These are phyloP conservation scores for Phytopythium mirpurense DNA, from an alignment of 352 stramenopile species.

Conservation along the genomic window DNA sequence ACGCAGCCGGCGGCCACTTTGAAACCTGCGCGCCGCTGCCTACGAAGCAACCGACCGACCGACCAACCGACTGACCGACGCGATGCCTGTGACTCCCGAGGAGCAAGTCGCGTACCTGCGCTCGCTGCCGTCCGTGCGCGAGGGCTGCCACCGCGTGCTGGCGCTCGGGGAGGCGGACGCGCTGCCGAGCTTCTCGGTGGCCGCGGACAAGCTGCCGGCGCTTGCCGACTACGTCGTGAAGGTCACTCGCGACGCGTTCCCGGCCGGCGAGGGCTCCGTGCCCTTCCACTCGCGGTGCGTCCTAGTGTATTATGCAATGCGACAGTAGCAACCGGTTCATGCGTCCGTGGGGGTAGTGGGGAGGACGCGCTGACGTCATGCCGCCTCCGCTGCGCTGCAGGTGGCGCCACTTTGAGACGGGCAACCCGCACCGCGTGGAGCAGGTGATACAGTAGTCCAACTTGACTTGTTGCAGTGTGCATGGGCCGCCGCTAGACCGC, in stretches of 20 bases:
- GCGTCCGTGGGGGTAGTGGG: no score
- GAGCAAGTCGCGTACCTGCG: constrained; percentile 58
- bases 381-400: background rate
- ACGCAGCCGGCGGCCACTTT: background rate
- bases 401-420: constrained; percentile 79
- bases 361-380: no score
- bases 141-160: constrained; percentile 63
- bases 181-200: constrained; percentile 59
- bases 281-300: constrained; percentile 72
- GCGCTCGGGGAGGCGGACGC: constrained; percentile 38
- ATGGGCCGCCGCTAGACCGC: no score
- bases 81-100: constrained; percentile 1
- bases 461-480: no score
- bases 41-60: background rate
- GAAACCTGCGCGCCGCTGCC: background rate
- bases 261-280: constrained; percentile 41
- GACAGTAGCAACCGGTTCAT: no score
- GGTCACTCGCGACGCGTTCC: constrained; percentile 53
- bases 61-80: background rate
- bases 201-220: constrained; percentile 41
- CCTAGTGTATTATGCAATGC: no score
- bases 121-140: constrained; percentile 63
- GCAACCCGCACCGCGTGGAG: constrained; percentile 50
- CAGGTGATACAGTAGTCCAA: no score
- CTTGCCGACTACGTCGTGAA: constrained; percentile 70